phyloP scores from a whole-genome alignment of 495 filamentous ascomycete species.

The Trichoderma gamsii region DNA sequence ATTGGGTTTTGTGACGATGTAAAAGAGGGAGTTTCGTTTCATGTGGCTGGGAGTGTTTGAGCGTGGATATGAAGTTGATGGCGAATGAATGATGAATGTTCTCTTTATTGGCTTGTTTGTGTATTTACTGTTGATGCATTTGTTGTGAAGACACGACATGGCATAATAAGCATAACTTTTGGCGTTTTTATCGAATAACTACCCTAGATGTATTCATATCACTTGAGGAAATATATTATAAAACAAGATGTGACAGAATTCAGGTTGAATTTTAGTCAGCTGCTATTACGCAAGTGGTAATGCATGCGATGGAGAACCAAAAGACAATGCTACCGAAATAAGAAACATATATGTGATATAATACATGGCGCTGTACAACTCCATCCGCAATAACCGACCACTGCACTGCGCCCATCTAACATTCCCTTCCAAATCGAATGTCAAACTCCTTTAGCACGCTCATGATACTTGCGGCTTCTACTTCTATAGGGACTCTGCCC shows the following conservation, averaged over 20 bases:
- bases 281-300: not conserved
- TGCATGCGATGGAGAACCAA: not conserved
- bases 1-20: too few species aligned
- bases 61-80: not conserved
- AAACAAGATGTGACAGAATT: not conserved
- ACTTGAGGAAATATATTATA: not conserved
- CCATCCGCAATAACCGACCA: not conserved
- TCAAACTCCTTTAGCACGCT: conserved; percentile 78
- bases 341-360: not conserved
- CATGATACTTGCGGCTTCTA: conserved; percentile 84
- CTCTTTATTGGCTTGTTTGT: not conserved
- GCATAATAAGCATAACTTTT: not conserved
- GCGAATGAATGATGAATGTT: not conserved
- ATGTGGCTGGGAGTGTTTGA: not conserved
- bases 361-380: not conserved
- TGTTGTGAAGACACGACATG: not conserved
- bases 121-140: not conserved
- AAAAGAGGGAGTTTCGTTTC: too few species aligned
- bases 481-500: conserved; percentile 59
- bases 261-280: not conserved
- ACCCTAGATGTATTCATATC: not conserved
- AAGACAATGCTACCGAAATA: not conserved
- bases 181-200: not conserved
- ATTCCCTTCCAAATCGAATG: conserved; percentile 55
- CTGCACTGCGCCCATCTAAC: not conserved